Percentiles rank a stretch among this genome's conserved stretches.
phyloP scores from a whole-genome alignment of 345 rosid species.

The Euclidium syriacum region DNA sequence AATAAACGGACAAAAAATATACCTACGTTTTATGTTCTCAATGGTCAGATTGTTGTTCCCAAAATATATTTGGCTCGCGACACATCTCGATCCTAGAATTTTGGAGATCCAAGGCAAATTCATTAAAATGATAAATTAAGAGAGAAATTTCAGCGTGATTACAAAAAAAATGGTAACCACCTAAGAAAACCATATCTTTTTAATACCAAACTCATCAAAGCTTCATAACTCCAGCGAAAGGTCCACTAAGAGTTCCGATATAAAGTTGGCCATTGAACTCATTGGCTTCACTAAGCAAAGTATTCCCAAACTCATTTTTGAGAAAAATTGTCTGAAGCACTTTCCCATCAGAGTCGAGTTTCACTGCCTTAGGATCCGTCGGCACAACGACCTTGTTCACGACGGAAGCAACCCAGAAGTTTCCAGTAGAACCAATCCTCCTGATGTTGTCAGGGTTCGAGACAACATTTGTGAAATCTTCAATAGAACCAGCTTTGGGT shows the following conservation, averaged over 20 bases:
- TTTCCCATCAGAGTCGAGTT: slow-evolving; percentile 21
- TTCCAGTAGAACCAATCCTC: slow-evolving; percentile 21
- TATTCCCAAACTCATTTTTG: slow-evolving; percentile 25
- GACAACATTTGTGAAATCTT: slow-evolving; percentile 19
- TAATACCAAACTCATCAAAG: slow-evolving; percentile 10
- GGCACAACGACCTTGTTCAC: slow-evolving; percentile 17
- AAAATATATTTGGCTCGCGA: too few species aligned
- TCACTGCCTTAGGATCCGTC: slow-evolving; percentile 24
- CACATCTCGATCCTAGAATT: too few species aligned
- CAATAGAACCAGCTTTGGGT: slow-evolving; percentile 20
- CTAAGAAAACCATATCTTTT: not conserved
- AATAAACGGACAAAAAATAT: too few species aligned
- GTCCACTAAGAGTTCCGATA: slow-evolving; percentile 26
- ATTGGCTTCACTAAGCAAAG: slow-evolving; percentile 31
- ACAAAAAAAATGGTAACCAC: not conserved
- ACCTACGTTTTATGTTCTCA: too few species aligned
- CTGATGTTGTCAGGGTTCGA: slow-evolving; percentile 32
- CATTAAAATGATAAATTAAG: too few species aligned
- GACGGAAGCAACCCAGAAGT: slow-evolving; percentile 33
- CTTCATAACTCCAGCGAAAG: slow-evolving; percentile 23
- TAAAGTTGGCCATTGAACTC: slow-evolving; percentile 23
- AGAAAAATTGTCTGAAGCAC: slow-evolving; percentile 23
- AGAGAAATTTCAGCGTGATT: not conserved
- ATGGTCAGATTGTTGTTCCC: too few species aligned
- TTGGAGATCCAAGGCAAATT: too few species aligned